phyloP scores from a whole-genome alignment of 331 rosid species.

The Arachis monticola region DNA sequence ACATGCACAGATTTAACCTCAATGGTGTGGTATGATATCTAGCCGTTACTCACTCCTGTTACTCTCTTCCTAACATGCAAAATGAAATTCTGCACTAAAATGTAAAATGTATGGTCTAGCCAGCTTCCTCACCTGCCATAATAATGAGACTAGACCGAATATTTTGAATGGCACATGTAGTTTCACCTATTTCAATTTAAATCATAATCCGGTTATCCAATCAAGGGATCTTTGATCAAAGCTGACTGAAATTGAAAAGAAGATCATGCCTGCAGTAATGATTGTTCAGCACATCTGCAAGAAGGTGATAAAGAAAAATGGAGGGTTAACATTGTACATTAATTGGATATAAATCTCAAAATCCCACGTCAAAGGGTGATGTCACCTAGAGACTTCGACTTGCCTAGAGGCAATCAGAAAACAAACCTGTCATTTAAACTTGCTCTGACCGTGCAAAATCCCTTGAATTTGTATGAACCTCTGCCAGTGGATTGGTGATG shows the following conservation, averaged over 20 bases:
- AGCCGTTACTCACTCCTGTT: conserved; percentile 18
- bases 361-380: neutral
- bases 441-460: conserved; percentile 43
- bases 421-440: conserved; percentile 30
- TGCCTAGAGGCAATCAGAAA: conserved; percentile 17
- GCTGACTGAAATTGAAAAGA: conserved; percentile 26
- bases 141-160: neutral
- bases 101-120: conserved; percentile 21
- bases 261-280: conserved; percentile 38
- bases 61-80: neutral
- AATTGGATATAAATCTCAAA: conserved; percentile 24
- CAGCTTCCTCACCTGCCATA: conserved; percentile 29
- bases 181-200: conserved; percentile 29
- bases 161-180: conserved; percentile 28
- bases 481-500: conserved; percentile 91
- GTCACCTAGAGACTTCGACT: conserved; percentile 8
- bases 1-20: conserved; percentile 34
- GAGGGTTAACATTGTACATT: conserved; percentile 20
- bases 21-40: conserved; percentile 26
- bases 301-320: neutral
- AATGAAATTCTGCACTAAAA: conserved; percentile 24
- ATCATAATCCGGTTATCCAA: conserved; percentile 24
- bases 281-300: conserved; percentile 41
- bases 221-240: conserved; percentile 28
- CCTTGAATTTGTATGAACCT: conserved; percentile 58